Conservation (phyloP, 192 early-diverging fungal genomes). For the Backusella australiensis region DNA sequence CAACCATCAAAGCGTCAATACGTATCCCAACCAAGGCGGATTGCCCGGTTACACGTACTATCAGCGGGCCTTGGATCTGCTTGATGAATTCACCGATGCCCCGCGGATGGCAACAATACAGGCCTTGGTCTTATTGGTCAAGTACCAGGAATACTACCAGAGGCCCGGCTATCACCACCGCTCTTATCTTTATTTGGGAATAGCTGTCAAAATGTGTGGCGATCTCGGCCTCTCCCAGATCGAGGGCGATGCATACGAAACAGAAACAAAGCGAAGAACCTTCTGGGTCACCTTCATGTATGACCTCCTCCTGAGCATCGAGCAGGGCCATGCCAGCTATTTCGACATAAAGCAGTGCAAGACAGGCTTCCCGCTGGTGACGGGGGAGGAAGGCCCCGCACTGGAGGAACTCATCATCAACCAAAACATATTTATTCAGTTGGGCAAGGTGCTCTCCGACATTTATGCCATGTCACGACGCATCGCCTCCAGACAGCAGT, state of each 20-base stretch:
- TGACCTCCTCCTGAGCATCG: constrained; percentile 36
- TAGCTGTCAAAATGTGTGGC: constrained; percentile 26
- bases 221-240: constrained; percentile 25
- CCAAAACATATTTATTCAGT: constrained; percentile 34
- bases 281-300: constrained; percentile 35
- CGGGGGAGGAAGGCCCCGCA: constrained; percentile 20
- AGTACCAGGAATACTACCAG: constrained; percentile 51
- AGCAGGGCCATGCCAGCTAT: constrained; percentile 25
- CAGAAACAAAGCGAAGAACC: constrained; percentile 27
- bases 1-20: not conserved
- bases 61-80: constrained; percentile 25
- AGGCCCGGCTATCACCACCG: constrained; percentile 48
- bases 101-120: constrained; percentile 54
- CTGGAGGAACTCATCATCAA: constrained; percentile 29
- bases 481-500: constrained; percentile 11
- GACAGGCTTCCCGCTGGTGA: constrained; percentile 24
- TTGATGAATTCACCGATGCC: constrained; percentile 49
- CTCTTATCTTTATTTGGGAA: constrained; percentile 43
- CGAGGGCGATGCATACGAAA: constrained; percentile 6
- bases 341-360: constrained; percentile 17
- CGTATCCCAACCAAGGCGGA: not conserved
- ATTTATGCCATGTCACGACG: constrained; percentile 27
- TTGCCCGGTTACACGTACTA: constrained; percentile 28
- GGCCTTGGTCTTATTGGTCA: constrained; percentile 47
- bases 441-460: constrained; percentile 21